Base-by-base conservation (phyloP, 2,329 filamentous ascomycete genomes). In the Westerdykella ornata region DNA sequence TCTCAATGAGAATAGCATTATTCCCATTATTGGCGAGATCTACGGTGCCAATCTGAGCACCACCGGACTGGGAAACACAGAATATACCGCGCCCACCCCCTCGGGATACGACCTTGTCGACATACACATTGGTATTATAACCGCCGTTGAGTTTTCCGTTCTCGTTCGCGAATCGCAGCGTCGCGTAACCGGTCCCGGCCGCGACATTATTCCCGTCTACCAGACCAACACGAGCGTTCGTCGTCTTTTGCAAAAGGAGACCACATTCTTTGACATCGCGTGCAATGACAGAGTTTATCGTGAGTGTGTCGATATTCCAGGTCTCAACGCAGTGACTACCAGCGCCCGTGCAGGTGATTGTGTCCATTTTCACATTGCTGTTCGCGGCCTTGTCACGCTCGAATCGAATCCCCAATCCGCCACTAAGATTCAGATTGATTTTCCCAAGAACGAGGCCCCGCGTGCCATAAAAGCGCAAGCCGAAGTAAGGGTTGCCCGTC, bases 401-500 rank as follows among this genome's bases (percentile, higher is more conserved):
- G 49, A 79, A 80, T 3, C 76, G 73, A 47, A 79, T 77, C 4
- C 74, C 76, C 20, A 80, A 46, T 0, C 76, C 76, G 4, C 70
- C 71, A 46, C 64, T 72, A 9, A 80, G 68, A 49, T 76, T 74
- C 70, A 80, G 70, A 18, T 63, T 77, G 45, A 79, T 76, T 4
- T 69, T 53, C 18, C 76, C 76, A 0, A 80, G 67, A 0, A 49
- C 54, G 2, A 80, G 62, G 46, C 71, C 66, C 12, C 58, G 62
- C 0, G 71, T 73, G 11, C 76, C 76, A 19, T 68, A 77, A 64
- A 78, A 76, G 11, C 74, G 70, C 37, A 80, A 52, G 2, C 74
- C 76, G 41, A 79, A 79, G 58, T 78, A 78, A 0, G 76, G 75
- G 49, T 68, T 73, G 2, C 76, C 76, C 3, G 75, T 77, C 73